Base-by-base conservation (phyloP, 192 early-diverging fungal species). In the Backusella psychrophila region DNA sequence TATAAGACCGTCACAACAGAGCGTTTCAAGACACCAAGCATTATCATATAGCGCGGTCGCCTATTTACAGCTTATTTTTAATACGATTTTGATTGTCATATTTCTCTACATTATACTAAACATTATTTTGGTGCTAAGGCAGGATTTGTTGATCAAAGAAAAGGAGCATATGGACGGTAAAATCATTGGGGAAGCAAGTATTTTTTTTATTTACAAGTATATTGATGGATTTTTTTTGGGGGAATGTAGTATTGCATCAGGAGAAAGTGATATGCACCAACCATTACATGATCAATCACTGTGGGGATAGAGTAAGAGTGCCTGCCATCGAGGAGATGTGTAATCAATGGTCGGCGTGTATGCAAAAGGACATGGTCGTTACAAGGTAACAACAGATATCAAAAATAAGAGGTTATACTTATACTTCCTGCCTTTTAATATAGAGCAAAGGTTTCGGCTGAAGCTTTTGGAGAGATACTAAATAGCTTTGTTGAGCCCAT, bases 401-500 rank as follows among this genome's bases (percentile, higher is more conserved):
- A 63, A 29, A 26, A 29, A n/a, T 9, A 63, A 29, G 29, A 9
- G 12, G 4, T 12, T n/a, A 1, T 29, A 29, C 12, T 63, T 63
- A n/a, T 70, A 34, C 29, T 21, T 67, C 1, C 4, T 15, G 4
- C 8, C 23, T 44, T n/a, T n/a, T 9, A 26, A 26, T 21, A 29
- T 75, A 89, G 94, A 59, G 85, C 91, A 12, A 89, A 91, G 66
- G 88, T 96, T 17, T 90, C 92, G 0, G 94, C 95, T 1, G 92
- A 96, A 76, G 93, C 93, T 0, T 81, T 95, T 80, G 95, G 92
- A 29, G 89, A 92, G 59, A 94, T 95, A 35, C 80, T 94, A 63
- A 95, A 94, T 73, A 88, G 92, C 39, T 92, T 96, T 72, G 89
- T 95, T 38, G 91, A 96, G 35, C 91, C 93, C 8, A 87, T 96